Evolutionary conservation across 345 rosid species (phyloP), one percentile per base, ranked within the genome.

Genomic region (Pistacia atlantica): DNA sequence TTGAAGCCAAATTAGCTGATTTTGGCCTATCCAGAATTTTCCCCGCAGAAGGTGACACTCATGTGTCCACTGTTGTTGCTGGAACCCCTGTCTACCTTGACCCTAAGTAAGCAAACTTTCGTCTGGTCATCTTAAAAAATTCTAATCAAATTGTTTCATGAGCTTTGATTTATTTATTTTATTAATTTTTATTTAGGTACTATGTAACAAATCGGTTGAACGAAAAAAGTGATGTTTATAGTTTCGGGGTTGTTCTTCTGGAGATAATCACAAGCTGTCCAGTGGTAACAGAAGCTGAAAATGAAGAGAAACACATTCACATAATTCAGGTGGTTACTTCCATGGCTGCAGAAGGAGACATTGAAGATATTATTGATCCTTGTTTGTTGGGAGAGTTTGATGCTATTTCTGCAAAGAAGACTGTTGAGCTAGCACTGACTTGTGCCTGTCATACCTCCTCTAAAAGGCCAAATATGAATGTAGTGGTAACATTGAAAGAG

Each of bases 191-290:
- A 22, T 72, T 58, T 62, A 85, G 86, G 75, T 73, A 80, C 25
- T 64, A 54, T 4, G 2, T 13, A 2, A 48, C 73, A 1, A 68
- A 65, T 22, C 8, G 71, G 62, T 0, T 80, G 2, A 80, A 20
- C 3, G 76, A 78, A 17, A 85, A 83, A 28, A 85, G 84, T 46
- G 86, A 85, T 42, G 78, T 82, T 3, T 80, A 78, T 10, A 85
- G 84, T 17, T 85, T 83, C 0, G 86, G 83, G 4, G 66, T 83
- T 7, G 59, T 80, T 28, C 81, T 85, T 2, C 14, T 85, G 9
- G 74, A 79, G 69, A 60, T 80, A 9, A 78, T 85, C 11, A 78
- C 84, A 5, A 55, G 84, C 20, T 71, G 8, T n/a, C 67, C 81
- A 0, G 78, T 45, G 11, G 46, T 81, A 20, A 28, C 71, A 0